Conservation (phyloP, 1,139 yeast species). For the Hemisphaericaspora xylanilytica region DNA sequence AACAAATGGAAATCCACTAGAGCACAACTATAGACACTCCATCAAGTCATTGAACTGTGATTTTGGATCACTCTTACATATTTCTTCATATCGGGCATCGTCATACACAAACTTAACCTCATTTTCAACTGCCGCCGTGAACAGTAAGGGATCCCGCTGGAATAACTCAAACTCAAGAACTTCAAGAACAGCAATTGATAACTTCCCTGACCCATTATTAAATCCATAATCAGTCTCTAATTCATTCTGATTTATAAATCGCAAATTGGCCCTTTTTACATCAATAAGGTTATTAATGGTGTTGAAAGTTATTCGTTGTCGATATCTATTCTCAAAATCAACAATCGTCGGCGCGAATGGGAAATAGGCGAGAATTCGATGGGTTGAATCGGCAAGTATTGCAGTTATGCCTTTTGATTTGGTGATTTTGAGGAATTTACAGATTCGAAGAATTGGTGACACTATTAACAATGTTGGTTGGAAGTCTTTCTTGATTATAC, state of each 20-base stretch:
- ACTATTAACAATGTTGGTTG: conserved; percentile 10
- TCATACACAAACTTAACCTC: conserved; percentile 24
- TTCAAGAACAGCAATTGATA: conserved; percentile 25
- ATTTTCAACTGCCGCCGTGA: conserved; percentile 20
- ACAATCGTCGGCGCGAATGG: conserved; percentile 27
- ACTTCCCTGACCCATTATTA: conserved; percentile 6
- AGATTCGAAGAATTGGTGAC: conserved; percentile 31
- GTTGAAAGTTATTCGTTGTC: conserved; percentile 32
- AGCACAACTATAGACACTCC: too few relatives aligned
- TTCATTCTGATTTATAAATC: conserved; percentile 19
- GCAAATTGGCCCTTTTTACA: conserved; percentile 26
- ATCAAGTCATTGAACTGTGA: conserved; percentile 4
- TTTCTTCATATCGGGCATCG: conserved; percentile 13
- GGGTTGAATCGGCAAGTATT: conserved; percentile 31
- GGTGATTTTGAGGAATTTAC: conserved; percentile 19
- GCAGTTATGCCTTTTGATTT: conserved; percentile 25
- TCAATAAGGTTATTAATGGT: conserved; percentile 26
- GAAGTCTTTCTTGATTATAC: conserved; percentile 20
- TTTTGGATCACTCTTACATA: conserved; percentile 9
- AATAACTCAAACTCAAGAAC: conserved; percentile 27
- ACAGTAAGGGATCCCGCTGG: conserved; percentile 27
- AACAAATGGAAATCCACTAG: too few relatives aligned
- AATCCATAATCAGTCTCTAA: conserved; percentile 15
- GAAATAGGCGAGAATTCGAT: conserved; percentile 30
- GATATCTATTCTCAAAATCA: conserved; percentile 28